Percentiles rank a stretch among this genome's conserved stretches.
These are phyloP conservation scores for Yueomyces sp. DNA, from an alignment of 805 yeast genomes.

Conservation along the genomic window DNA sequence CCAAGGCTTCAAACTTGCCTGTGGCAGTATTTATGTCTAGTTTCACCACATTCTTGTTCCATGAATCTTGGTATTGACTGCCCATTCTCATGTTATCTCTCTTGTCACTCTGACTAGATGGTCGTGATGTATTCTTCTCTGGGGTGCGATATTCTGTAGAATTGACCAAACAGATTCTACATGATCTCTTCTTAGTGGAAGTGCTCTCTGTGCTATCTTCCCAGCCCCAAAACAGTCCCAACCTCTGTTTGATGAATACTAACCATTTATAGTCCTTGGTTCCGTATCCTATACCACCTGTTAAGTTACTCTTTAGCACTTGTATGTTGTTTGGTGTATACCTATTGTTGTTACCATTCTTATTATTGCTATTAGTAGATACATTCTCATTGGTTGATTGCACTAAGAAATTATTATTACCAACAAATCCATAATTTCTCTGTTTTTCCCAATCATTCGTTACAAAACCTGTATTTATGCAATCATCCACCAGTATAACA, in stretches of 20 bases:
- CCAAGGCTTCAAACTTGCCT: too few relatives aligned
- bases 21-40: too few relatives aligned
- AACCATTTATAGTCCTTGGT: conserved; percentile 20
- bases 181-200: too few relatives aligned
- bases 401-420: conserved; percentile 13
- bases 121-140: too few relatives aligned
- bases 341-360: background rate
- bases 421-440: conserved; percentile 2
- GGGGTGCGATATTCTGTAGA: too few relatives aligned
- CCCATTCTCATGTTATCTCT: too few relatives aligned
- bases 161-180: too few relatives aligned
- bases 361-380: background rate
- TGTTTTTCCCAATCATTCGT: background rate
- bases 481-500: conserved; percentile 17
- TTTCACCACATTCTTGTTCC: too few relatives aligned
- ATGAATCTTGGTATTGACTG: too few relatives aligned
- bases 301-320: conserved; percentile 18
- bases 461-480: conserved; percentile 22
- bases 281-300: conserved; percentile 21
- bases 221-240: conserved; percentile 22
- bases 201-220: background rate
- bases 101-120: too few relatives aligned
- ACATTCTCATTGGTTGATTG: conserved; percentile 2
- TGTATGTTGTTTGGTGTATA: conserved; percentile 10
- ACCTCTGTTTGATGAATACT: conserved; percentile 13